A percentile compares a stretch with the other conserved stretches of the same genome.
These are phyloP conservation scores for Candida oleophila DNA, from an alignment of 805 yeast genomes.

Conservation along the genomic window DNA sequence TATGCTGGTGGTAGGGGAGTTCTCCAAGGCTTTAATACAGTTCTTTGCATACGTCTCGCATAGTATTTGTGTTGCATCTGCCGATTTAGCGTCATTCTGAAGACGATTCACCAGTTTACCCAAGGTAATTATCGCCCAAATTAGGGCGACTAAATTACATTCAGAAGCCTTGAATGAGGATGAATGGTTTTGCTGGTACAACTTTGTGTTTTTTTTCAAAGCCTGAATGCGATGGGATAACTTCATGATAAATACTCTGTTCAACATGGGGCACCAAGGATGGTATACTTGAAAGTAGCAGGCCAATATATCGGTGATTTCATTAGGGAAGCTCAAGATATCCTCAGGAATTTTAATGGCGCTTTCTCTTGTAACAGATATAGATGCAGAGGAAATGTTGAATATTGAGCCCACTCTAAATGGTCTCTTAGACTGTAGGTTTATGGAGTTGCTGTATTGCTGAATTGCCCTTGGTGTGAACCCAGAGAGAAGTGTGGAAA, in stretches of 20 bases:
- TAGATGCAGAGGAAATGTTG: constrained; percentile 14
- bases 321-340: constrained; percentile 16
- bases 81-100: background rate
- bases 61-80: background rate
- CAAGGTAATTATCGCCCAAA: constrained; percentile 21
- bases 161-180: constrained; percentile 4
- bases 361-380: constrained; percentile 9
- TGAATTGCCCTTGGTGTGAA: constrained; percentile 17
- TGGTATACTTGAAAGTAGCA: constrained; percentile 18
- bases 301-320: constrained; percentile 14
- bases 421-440: constrained; percentile 13
- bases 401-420: constrained; percentile 25
- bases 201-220: background rate
- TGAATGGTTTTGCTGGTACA: background rate
- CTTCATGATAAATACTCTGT: constrained; percentile 16
- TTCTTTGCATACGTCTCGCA: constrained; percentile 15
- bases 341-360: constrained; percentile 16
- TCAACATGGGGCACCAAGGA: constrained; percentile 23
- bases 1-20: constrained; percentile 18
- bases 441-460: constrained; percentile 13
- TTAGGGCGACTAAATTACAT: constrained; percentile 17
- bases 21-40: constrained; percentile 20
- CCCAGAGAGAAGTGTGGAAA: constrained; percentile 19
- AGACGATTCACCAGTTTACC: constrained; percentile 11
- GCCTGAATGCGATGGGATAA: constrained; percentile 10